Percentiles rank a stretch among this genome's conserved stretches.
These are phyloP conservation scores for Mycena leptocephala DNA, from an alignment of 768 basidiomycete species.

Conservation along the genomic window DNA sequence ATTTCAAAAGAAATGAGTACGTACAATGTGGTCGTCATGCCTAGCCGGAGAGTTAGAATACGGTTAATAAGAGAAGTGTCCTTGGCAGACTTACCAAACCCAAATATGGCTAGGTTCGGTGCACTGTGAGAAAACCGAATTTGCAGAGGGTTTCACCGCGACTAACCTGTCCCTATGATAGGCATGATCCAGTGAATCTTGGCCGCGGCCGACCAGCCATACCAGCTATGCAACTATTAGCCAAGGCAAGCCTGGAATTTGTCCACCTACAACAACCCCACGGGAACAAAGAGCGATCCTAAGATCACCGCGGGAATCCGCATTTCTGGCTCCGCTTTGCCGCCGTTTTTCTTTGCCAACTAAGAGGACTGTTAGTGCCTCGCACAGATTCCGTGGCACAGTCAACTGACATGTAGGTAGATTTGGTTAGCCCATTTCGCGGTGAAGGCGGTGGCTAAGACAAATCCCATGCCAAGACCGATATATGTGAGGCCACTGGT, in stretches of 20 bases:
- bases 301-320: conserved; percentile 68
- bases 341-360: conserved; percentile 56
- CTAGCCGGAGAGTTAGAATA: conserved; percentile 51
- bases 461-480: conserved; percentile 59
- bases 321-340: conserved; percentile 69
- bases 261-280: conserved; percentile 64
- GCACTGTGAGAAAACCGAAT: neutral
- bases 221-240: conserved; percentile 65
- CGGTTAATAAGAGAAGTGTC: neutral
- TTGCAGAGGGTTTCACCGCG: too few species aligned
- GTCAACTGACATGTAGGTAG: conserved; percentile 51
- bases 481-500: conserved; percentile 57
- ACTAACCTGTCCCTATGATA: conserved; percentile 65
- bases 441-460: conserved; percentile 52
- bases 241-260: neutral
- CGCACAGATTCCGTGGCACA: neutral
- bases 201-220: conserved; percentile 81
- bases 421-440: conserved; percentile 51
- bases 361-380: conserved; percentile 24
- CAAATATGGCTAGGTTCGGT: conserved; percentile 58
- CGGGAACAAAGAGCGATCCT: conserved; percentile 66
- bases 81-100: conserved; percentile 58
- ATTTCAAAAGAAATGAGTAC: neutral
- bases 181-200: conserved; percentile 81
- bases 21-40: conserved; percentile 72